These are phyloP conservation scores for Inga oerstediana DNA, from an alignment of 306 rosid genomes.

Conservation along the genomic window DNA sequence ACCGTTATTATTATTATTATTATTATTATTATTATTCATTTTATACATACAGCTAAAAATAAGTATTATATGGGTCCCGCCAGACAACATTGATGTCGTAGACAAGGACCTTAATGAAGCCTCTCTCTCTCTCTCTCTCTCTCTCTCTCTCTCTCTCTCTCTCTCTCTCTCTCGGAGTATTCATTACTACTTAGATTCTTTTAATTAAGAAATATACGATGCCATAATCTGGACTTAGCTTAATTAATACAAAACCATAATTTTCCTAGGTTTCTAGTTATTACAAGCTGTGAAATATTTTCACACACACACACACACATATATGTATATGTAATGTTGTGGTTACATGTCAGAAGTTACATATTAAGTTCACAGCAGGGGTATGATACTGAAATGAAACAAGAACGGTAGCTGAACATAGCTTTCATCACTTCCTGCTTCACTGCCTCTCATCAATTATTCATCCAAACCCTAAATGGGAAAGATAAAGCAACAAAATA, in stretches of 20 bases:
- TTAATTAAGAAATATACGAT: neutral
- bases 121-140: neutral
- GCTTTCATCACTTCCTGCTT: neutral
- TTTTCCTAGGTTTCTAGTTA: neutral
- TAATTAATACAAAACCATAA: constrained; percentile 5
- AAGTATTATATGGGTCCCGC: neutral
- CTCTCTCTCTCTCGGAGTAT: neutral
- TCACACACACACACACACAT: neutral
- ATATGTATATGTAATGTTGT: neutral
- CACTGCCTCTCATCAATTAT: neutral
- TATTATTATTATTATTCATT: neutral
- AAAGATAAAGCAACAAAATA: too few species aligned
- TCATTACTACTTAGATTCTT: neutral
- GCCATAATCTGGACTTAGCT: neutral
- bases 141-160: neutral
- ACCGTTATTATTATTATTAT: too few species aligned
- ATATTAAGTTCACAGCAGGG: neutral
- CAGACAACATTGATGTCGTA: neutral
- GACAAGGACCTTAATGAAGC: constrained; percentile 24
- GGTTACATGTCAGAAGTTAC: too few species aligned
- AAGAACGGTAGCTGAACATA: neutral
- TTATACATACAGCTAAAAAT: neutral
- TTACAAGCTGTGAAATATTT: neutral
- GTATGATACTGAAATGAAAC: neutral
- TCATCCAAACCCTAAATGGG: too few species aligned